Percentiles rank a stretch among this genome's conserved stretches.
Evolutionary conservation across 371 early-diverging fungal species (phyloP).

Genomic region (Dentiscutata heterogama): DNA sequence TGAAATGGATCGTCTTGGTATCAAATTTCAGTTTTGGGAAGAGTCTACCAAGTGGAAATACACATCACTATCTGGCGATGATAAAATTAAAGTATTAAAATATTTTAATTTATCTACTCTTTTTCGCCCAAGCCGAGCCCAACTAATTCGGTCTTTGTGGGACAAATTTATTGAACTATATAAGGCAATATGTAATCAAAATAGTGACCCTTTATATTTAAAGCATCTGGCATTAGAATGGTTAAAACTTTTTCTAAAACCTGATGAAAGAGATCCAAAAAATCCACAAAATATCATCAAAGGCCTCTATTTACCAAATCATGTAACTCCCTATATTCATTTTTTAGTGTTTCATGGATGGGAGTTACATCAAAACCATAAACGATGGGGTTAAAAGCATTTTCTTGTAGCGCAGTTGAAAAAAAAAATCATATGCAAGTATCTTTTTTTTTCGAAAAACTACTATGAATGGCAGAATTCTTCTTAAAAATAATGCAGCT

Average conservation of each 20-base stretch:
- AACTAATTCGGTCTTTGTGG: neutral
- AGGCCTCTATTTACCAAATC: slow-evolving; percentile 5
- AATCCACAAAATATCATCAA: neutral
- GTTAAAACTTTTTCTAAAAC: neutral
- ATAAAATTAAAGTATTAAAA: neutral
- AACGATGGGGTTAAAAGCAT: neutral
- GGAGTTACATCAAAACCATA: neutral
- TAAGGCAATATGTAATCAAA: neutral
- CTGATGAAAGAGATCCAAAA: neutral
- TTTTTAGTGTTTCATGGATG: neutral
- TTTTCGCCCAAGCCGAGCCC: neutral
- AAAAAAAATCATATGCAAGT: neutral
- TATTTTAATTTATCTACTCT: too few relatives aligned
- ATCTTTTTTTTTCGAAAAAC: neutral
- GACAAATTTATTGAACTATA: neutral
- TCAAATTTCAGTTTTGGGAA: neutral
- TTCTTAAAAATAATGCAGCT: neutral
- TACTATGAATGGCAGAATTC: neutral
- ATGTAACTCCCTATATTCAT: neutral
- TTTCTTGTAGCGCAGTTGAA: neutral
- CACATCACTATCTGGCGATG: neutral
- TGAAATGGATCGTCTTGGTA: neutral
- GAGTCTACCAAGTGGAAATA: neutral
- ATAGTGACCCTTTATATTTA: neutral
- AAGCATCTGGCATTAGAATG: neutral